Conservation (phyloP, 805 yeast species). For the Yamadazyma sp. region DNA sequence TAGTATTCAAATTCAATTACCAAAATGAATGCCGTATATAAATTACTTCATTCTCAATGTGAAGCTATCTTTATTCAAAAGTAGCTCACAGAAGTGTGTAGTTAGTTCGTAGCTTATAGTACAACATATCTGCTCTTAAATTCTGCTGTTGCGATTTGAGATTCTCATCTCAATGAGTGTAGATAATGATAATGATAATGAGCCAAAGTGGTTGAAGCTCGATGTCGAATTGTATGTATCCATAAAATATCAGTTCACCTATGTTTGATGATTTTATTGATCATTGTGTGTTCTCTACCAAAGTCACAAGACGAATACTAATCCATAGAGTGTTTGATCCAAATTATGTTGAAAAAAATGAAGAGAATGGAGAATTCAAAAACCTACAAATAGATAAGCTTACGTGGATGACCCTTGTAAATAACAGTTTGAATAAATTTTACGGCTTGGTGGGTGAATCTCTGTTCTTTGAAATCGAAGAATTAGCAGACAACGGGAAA, state of each 20-base stretch:
- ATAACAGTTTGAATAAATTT: constrained; percentile 21
- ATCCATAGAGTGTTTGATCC: constrained; percentile 8
- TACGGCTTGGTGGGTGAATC: constrained; percentile 36
- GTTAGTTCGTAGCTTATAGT: too few species aligned
- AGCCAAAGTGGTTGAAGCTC: constrained; percentile 7
- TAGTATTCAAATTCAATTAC: constrained; percentile 30
- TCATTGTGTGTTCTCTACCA: constrained; percentile 4
- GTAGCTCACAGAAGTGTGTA: too few species aligned
- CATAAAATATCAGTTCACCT: not conserved
- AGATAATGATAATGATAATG: constrained; percentile 3
- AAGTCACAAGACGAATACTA: too few species aligned
- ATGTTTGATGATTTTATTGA: constrained; percentile 1
- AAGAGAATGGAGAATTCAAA: constrained; percentile 9
- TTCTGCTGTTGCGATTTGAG: too few species aligned
- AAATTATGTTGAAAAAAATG: constrained; percentile 1
- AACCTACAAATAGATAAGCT: constrained; percentile 22
- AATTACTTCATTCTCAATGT: too few species aligned
- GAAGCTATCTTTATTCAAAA: too few species aligned
- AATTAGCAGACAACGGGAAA: constrained; percentile 10
- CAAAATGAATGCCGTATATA: constrained; percentile 1
- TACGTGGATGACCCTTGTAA: constrained; percentile 30
- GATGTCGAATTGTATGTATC: constrained; percentile 8
- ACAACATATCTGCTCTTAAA: too few species aligned
- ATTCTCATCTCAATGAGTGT: constrained; percentile 1
- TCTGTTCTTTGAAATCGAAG: constrained; percentile 25